Evolutionary conservation across 2,329 filamentous ascomycete genomes (phyloP), one percentile per base, ranked within the genome.

Genomic region (Plenodomus tracheiphilus): DNA sequence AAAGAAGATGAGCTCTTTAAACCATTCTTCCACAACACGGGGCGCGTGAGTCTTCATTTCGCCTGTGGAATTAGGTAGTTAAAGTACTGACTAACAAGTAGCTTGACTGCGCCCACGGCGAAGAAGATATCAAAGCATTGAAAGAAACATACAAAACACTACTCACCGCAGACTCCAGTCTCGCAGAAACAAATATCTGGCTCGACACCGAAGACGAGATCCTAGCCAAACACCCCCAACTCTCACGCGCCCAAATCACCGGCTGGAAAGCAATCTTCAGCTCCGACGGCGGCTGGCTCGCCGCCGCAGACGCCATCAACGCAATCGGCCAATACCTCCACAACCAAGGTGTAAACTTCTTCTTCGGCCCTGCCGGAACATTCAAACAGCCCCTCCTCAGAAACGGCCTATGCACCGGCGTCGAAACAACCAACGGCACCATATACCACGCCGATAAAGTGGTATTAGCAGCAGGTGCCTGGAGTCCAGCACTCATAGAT

Each of bases 181-280:
- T 77, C 13, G 74, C 75, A 39, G 56, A 72, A 39, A 74, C 68
- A 7, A 73, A 72, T 35, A 59, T 73, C 36, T 78, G 74, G 75
- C 54, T 79, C 6, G 72, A 78, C 38, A 72, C 38, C 13, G 75
- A 77, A 51, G 74, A 76, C n/a, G 70, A 73, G 25, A 77, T 79
- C 9, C 47, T 77, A 13, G 61, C 61, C 1, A 77, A 72, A 43
- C 64, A 71, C 49, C 76, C 75, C 1, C 61, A 72, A 3, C 60
- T 79, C 10, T 57, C 69, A 4, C 68, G 65, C 1, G 71, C 76
- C 2, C 71, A 74, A 20, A 71, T 77, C 53, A 66, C 74, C 61
- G 76, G 75, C 3, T 79, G 77, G 76, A 78, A 78, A 59, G 77
- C 71, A 8, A 63, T 79, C 16, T 77, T 65, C 42, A 75, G 71